Conservation (phyloP, 495 filamentous ascomycete species). For the Podospora conica region DNA sequence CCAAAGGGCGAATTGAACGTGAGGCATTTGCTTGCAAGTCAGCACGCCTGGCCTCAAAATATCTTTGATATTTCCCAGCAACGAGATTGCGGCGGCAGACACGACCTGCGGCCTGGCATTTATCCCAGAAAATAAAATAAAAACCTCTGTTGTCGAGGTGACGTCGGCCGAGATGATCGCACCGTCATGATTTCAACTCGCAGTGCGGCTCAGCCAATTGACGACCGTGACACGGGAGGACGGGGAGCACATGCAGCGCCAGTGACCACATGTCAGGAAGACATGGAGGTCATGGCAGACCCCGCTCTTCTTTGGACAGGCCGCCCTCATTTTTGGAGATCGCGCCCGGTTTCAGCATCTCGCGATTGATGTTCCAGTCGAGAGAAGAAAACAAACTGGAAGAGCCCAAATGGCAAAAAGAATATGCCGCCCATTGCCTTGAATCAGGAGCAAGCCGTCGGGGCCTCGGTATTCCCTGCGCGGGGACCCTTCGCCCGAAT, state of each 20-base stretch:
- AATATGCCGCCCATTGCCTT: neutral
- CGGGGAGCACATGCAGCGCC: neutral
- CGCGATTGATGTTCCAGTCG: neutral
- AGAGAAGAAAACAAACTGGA: no score
- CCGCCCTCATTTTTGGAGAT: neutral
- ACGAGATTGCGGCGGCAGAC: neutral
- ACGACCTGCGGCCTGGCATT: no score
- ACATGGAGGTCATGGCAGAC: neutral
- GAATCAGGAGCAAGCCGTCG: neutral
- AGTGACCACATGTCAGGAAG: neutral
- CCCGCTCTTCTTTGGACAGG: no score
- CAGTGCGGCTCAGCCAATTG: neutral
- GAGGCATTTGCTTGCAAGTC: constrained; percentile 7
- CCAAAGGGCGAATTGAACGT: neutral
- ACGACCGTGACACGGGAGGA: neutral
- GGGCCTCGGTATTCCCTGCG: constrained; percentile 10
- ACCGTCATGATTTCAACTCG: neutral
- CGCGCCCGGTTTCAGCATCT: neutral
- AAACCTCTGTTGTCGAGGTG: neutral
- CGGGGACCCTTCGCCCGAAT: constrained; percentile 6
- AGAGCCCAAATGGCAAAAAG: neutral
- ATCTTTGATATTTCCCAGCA: neutral
- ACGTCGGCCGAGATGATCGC: neutral
- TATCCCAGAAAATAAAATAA: neutral
- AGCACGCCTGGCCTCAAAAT: neutral